phyloP scores from a whole-genome alignment of 495 filamentous ascomycete genomes.

The Daldinia childiae region DNA sequence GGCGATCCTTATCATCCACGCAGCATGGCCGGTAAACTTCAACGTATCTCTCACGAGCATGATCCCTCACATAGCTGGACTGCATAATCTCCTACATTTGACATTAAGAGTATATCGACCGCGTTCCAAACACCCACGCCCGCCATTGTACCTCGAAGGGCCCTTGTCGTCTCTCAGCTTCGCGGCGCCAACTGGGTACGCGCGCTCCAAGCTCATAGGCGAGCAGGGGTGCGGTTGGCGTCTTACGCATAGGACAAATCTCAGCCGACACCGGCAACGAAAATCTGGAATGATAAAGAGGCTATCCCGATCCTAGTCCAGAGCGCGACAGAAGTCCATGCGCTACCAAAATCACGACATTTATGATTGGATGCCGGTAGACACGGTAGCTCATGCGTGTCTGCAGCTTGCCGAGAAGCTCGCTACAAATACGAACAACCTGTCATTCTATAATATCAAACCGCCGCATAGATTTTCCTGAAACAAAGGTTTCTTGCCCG shows the following conservation, averaged over 20 bases:
- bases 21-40: conserved; percentile 80
- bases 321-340: conserved; percentile 58
- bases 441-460: conserved; percentile 58
- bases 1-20: conserved; percentile 65
- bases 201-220: conserved; percentile 64
- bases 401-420: conserved; percentile 57
- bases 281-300: conserved; percentile 68
- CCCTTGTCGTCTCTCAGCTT: conserved; percentile 51
- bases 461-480: conserved; percentile 58
- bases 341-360: conserved; percentile 54
- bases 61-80: conserved; percentile 64
- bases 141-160: conserved; percentile 53
- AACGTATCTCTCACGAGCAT: conserved; percentile 66
- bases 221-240: conserved; percentile 59
- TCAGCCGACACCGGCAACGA: conserved; percentile 61
- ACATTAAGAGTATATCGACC: conserved; percentile 62
- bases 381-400: conserved; percentile 59
- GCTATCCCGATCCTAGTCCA: conserved; percentile 66
- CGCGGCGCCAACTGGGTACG: conserved; percentile 65
- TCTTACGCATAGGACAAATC: conserved; percentile 69
- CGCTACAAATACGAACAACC: neutral
- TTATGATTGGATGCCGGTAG: conserved; percentile 68
- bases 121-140: conserved; percentile 49
- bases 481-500: conserved; percentile 57
- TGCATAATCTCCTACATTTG: conserved; percentile 65